phyloP scores from a whole-genome alignment of 2,329 filamentous ascomycete species.

The Aspergillus vadensis region DNA sequence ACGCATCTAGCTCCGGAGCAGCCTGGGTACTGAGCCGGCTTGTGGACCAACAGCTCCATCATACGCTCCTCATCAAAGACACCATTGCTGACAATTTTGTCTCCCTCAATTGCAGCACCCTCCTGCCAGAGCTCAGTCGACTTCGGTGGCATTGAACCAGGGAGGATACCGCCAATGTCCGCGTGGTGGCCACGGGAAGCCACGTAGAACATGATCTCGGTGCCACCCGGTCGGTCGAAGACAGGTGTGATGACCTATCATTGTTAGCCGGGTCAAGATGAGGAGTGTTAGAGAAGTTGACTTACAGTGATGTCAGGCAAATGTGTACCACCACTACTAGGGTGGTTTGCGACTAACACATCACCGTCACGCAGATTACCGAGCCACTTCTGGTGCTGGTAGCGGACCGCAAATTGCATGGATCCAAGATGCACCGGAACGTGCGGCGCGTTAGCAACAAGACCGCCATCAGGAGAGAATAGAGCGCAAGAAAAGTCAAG shows the following conservation, averaged over 20 bases:
- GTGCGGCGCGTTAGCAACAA: constrained; percentile 71
- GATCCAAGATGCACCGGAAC: constrained; percentile 78
- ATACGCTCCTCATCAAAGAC: constrained; percentile 78
- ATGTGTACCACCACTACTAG: constrained; percentile 81
- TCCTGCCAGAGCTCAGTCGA: constrained; percentile 52
- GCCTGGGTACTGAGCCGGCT: constrained; percentile 73
- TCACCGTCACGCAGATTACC: constrained; percentile 77
- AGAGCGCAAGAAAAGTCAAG: constrained; percentile 82
- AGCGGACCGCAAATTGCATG: constrained; percentile 81
- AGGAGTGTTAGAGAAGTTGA: no score
- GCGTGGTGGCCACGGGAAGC: constrained; percentile 80
- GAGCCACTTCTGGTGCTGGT: constrained; percentile 78
- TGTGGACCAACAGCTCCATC: constrained; percentile 68
- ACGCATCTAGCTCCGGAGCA: constrained; percentile 79
- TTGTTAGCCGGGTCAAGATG: neutral
- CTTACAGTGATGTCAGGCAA: constrained; percentile 75
- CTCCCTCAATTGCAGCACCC: constrained; percentile 49
- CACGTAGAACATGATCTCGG: constrained; percentile 78
- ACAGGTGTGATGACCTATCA: constrained; percentile 68
- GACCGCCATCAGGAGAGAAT: constrained; percentile 72
- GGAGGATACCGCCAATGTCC: constrained; percentile 80
- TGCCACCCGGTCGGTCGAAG: constrained; percentile 62
- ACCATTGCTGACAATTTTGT: constrained; percentile 72
- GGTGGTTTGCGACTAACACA: constrained; percentile 81
- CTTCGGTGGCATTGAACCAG: constrained; percentile 75